Base-by-base conservation (phyloP, 1,284 basidiomycete genomes). In the Irpex rosettiformis region DNA sequence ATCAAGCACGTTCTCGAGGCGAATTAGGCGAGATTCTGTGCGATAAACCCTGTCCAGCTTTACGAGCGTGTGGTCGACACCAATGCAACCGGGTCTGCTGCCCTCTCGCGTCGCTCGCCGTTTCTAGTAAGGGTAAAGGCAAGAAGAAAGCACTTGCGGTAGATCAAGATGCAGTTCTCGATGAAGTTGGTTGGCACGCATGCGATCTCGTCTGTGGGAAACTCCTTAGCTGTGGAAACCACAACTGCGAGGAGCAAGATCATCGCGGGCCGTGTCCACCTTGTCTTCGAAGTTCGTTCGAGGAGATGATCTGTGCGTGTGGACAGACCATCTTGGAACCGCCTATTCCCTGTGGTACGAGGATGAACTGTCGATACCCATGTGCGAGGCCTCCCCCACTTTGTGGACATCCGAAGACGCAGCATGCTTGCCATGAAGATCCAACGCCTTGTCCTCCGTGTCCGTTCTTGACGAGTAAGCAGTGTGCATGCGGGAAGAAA, bases 401-500 rank as follows among this genome's bases (percentile, higher is more conserved):
- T 0, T 98, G 95, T 67, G 94, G 93, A 0, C 95, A 97, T 67
- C 84, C 89, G 0, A 83, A 81, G 62, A 80, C 85, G 0, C 79
- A 80, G 0, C 95, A 97, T 71, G 75, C 79, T 3, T 97, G 95
- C 65, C 95, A 97, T 70, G 88, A 86, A 64, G 78, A 79, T 52
- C 71, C 74, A 2, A 69, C 74, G 0, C 70, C 77, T 0, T 98
- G 95, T 69, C 94, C 94, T 0, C 91, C 93, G 0, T 98, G 95
- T 67, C 84, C 87, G 0, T 87, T 87, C 70, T 75, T 98, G 55
- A 88, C 89, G 0, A 78, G 77, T 25, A 94, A 93, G 70, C 67
- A 71, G 1, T 98, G 95, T 69, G 91, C 91, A 0, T 98, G 95
- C 68, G 92, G 93, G 10, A 96, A 95, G 81, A 89, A 88, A 66